A percentile compares a stretch with the other conserved stretches of the same genome.
Evolutionary conservation across 202 grass and related monocot genomes (phyloP).

Genomic region (Digitaria exilis): DNA sequence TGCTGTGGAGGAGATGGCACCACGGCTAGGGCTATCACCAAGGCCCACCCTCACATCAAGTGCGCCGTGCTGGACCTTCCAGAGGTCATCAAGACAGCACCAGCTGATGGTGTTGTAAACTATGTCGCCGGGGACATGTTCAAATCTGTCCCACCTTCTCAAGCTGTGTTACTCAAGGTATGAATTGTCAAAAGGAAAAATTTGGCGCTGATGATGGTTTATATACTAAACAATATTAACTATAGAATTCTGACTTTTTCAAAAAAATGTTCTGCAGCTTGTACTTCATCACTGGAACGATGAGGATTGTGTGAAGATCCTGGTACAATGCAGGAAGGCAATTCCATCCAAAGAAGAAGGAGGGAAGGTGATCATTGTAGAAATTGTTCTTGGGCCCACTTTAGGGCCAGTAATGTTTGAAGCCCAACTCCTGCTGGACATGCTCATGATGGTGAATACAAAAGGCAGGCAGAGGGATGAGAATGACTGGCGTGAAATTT

Average conservation of each 20-base stretch:
- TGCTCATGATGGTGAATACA: conserved; percentile 41
- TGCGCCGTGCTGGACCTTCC: conserved; percentile 17
- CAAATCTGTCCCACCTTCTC: not conserved
- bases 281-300: conserved; percentile 46
- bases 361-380: conserved; percentile 56
- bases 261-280: not conserved
- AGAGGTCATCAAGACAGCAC: not conserved
- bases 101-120: not conserved
- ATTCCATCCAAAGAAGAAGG: conserved; percentile 38
- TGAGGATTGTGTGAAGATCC: conserved; percentile 38
- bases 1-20: not conserved
- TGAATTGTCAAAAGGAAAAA: not conserved
- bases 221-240: not conserved
- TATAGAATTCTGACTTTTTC: not conserved
- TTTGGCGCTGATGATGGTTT: no score
- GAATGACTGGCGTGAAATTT: not conserved
- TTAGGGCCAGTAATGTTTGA: not conserved
- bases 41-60: not conserved
- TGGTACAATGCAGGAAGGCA: conserved; percentile 46
- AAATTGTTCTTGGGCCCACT: conserved; percentile 18
- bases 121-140: conserved; percentile 2
- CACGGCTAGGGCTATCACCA: not conserved
- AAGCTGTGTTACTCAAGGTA: conserved; percentile 37
- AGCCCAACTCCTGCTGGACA: conserved; percentile 41
- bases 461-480: not conserved